Percentiles rank a stretch among this genome's conserved stretches.
phyloP scores from a whole-genome alignment of 1,139 yeast genomes.

The Nakaseomyces nivariensis region DNA sequence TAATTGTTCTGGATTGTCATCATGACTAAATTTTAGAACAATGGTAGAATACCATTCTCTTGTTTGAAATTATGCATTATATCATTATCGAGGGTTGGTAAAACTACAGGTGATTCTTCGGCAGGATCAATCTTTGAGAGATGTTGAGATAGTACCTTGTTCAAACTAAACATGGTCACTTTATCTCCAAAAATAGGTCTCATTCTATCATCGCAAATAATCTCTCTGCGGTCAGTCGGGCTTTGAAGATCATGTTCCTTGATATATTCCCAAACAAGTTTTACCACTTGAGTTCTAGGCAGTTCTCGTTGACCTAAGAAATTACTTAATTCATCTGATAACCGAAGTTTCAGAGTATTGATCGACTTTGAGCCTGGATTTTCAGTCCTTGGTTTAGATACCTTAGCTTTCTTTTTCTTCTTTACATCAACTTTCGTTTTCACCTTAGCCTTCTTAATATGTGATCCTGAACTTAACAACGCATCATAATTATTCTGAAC shows the following conservation, averaged over 20 bases:
- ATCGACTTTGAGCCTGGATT: constrained; percentile 15
- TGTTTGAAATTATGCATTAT: background rate
- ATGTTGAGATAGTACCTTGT: constrained; percentile 49
- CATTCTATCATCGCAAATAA: constrained; percentile 58
- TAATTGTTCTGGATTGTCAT: background rate
- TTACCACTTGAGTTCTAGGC: constrained; percentile 65
- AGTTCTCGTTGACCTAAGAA: constrained; percentile 38
- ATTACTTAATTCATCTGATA: constrained; percentile 43
- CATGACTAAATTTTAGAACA: background rate
- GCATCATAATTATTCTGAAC: constrained; percentile 8
- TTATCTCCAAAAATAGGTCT: constrained; percentile 48
- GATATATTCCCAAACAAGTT: constrained; percentile 64
- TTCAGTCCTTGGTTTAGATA: constrained; percentile 5
- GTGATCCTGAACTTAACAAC: background rate
- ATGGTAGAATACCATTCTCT: background rate
- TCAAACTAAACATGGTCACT: constrained; percentile 60
- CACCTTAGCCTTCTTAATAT: constrained; percentile 6
- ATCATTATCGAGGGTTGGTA: background rate
- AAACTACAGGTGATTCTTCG: background rate
- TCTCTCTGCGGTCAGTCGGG: constrained; percentile 56
- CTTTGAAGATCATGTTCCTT: constrained; percentile 56
- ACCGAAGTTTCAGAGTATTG: constrained; percentile 22
- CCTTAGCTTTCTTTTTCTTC: constrained; percentile 21
- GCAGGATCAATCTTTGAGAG: background rate
- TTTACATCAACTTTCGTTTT: constrained; percentile 3